A percentile compares a stretch with the other conserved stretches of the same genome.
Conservation (phyloP, 2,329 filamentous ascomycete species). For the Fusarium oxysporum region DNA sequence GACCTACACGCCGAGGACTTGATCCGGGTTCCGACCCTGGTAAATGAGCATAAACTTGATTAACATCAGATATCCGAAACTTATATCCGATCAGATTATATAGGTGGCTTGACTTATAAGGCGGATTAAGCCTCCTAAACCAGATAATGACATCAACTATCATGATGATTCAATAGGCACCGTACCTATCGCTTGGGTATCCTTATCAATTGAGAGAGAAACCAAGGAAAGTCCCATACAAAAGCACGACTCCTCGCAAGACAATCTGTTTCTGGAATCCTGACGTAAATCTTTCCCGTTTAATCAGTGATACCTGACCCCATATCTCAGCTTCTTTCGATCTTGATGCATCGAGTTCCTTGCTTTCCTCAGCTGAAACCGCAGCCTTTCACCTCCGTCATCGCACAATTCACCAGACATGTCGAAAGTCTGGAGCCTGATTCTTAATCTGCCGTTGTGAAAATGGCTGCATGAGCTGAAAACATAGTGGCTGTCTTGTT, state of each 20-base stretch:
- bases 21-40: not conserved
- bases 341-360: not conserved
- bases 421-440: not conserved
- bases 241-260: not conserved
- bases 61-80: not conserved
- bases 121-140: not conserved
- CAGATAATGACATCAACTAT: not conserved
- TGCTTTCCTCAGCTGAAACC: not conserved
- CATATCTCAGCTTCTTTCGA: not conserved
- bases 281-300: not conserved
- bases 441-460: rapidly evolving
- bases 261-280: not conserved
- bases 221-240: not conserved
- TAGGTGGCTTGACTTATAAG: not conserved
- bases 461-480: not conserved
- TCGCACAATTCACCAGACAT: not conserved
- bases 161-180: not conserved
- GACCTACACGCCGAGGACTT: not conserved
- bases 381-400: not conserved
- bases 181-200: too few relatives aligned
- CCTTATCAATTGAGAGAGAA: not conserved
- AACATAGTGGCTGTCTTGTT: not conserved
- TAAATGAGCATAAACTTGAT: not conserved
- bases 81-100: not conserved
- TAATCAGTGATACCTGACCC: not conserved